Evolutionary conservation across 352 stramenopile species (phyloP).

Genomic region (Phytophthora hibernalis): DNA sequence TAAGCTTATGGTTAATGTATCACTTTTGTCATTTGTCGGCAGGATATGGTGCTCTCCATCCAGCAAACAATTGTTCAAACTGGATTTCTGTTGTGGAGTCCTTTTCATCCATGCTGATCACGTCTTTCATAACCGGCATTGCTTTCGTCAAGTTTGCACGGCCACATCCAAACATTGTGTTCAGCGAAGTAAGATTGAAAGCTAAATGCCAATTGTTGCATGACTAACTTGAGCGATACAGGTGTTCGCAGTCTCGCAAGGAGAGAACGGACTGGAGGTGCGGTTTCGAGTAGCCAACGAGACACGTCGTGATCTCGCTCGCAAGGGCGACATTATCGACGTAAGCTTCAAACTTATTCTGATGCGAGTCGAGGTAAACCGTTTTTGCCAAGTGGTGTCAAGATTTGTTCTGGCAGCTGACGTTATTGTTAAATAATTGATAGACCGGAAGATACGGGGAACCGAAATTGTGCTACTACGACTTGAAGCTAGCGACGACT

Average conservation of each 20-base stretch:
- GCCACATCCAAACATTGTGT: constrained; percentile 54
- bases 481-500: constrained; percentile 52
- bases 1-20: background rate
- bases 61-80: constrained; percentile 55
- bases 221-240: constrained; percentile 10
- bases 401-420: background rate
- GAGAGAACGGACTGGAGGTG: constrained; percentile 50
- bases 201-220: background rate
- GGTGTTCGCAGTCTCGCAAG: constrained; percentile 53
- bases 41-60: constrained; percentile 63
- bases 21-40: background rate
- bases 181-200: constrained; percentile 44
- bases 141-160: constrained; percentile 71
- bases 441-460: constrained; percentile 47
- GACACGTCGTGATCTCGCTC: constrained; percentile 47
- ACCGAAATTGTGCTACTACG: constrained; percentile 72
- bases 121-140: constrained; percentile 67
- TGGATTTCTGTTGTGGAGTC: constrained; percentile 60
- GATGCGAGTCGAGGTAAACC: constrained; percentile 62
- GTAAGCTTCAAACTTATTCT: constrained; percentile 69
- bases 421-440: background rate
- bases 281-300: constrained; percentile 67
- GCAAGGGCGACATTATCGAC: constrained; percentile 60
- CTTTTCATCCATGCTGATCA: constrained; percentile 65
- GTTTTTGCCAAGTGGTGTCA: background rate